A percentile compares a stretch with the other conserved stretches of the same genome.
phyloP scores from a whole-genome alignment of 805 yeast genomes.

The Metschnikowia similis region DNA sequence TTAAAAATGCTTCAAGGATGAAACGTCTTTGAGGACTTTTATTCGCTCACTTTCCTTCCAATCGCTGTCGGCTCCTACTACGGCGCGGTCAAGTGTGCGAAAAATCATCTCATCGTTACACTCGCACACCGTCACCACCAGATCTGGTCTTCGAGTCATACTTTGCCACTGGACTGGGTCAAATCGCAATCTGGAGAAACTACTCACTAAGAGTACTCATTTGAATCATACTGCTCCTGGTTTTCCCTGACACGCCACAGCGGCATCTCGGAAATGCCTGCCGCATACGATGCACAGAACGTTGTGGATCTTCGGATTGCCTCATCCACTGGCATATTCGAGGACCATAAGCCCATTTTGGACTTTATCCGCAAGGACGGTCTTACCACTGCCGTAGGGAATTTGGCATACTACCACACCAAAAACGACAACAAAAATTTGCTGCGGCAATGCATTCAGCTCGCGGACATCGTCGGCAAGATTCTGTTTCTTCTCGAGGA shows the following conservation, averaged over 20 bases:
- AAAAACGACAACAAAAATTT: constrained; percentile 51
- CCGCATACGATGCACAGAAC: neutral
- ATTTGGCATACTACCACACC: constrained; percentile 42
- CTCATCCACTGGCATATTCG: constrained; percentile 12
- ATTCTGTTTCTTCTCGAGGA: constrained; percentile 18
- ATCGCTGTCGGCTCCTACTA: too few species aligned
- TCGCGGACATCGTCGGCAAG: constrained; percentile 32
- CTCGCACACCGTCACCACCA: neutral
- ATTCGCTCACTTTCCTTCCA: too few species aligned
- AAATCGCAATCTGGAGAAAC: too few species aligned
- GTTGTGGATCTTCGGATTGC: constrained; percentile 9
- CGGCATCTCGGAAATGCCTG: neutral
- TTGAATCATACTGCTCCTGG: neutral
- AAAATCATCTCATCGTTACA: neutral
- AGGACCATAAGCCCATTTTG: constrained; percentile 17
- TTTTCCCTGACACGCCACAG: neutral
- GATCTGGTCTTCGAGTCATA: neutral
- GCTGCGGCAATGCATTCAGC: constrained; percentile 25
- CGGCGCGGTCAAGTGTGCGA: neutral
- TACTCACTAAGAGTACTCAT: too few species aligned
- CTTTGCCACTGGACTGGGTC: neutral
- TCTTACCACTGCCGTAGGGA: constrained; percentile 30
- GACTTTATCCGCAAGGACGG: constrained; percentile 26
- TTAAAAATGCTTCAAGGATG: too few species aligned
- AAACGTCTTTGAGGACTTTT: too few species aligned